Conservation (phyloP, 352 stramenopile species). For the Paralagenidium karlingii region DNA sequence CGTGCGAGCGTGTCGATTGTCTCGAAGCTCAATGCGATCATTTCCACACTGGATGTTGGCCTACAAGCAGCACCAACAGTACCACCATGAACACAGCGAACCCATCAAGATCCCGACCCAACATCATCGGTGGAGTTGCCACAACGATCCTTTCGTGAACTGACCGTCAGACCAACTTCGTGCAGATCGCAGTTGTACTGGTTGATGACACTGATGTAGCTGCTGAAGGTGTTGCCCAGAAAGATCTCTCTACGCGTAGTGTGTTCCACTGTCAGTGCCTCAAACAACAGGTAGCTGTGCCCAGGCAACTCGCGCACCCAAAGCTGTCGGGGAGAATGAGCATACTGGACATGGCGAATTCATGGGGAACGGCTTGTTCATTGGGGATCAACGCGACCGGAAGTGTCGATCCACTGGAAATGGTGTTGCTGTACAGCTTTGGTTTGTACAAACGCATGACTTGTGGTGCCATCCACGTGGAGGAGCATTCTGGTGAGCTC, state of each 20-base stretch:
- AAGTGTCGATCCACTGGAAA: constrained; percentile 31
- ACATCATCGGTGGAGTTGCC: background rate
- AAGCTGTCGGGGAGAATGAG: constrained; percentile 87
- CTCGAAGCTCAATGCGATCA: constrained; percentile 62
- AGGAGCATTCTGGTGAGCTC: background rate
- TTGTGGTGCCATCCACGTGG: background rate
- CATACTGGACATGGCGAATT: constrained; percentile 81
- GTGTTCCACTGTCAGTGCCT: background rate
- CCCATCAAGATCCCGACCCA: too few species aligned
- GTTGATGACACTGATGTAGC: constrained; percentile 89
- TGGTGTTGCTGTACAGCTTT: constrained; percentile 48
- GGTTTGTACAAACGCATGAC: constrained; percentile 90
- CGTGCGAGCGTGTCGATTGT: constrained; percentile 59
- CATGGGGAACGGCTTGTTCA: constrained; percentile 35
- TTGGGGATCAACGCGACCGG: constrained; percentile 34
- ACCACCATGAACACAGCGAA: background rate
- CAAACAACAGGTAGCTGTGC: background rate
- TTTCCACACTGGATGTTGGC: constrained; percentile 82
- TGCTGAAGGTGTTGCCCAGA: constrained; percentile 86
- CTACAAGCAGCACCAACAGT: constrained; percentile 11
- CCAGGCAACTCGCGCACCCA: constrained; percentile 20
- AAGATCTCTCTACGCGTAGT: constrained; percentile 73
- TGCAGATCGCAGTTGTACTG: constrained; percentile 67
- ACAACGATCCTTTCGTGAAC: background rate
- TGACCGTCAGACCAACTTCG: constrained; percentile 55